Conservation (phyloP, 2,329 filamentous ascomycete genomes). For the Xylariaceae sp. region DNA sequence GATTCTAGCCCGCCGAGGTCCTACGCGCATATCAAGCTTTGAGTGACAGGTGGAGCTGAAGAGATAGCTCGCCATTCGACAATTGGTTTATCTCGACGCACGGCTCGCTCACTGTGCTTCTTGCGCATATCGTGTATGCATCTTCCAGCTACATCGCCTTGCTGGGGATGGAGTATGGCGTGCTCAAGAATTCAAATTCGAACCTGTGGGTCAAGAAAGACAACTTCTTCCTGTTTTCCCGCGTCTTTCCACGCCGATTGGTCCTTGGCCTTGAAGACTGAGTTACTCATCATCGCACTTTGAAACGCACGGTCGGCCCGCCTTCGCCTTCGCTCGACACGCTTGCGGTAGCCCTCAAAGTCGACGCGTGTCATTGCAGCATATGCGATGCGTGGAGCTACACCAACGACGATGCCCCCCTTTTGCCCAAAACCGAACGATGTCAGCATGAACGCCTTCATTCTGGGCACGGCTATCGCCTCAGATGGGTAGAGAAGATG, state of each 20-base stretch:
- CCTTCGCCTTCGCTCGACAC: conserved; percentile 9
- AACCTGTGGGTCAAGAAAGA: conserved; percentile 10
- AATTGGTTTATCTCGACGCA: neutral
- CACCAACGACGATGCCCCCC: conserved; percentile 92
- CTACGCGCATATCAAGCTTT: neutral
- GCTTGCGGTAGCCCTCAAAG: conserved; percentile 66
- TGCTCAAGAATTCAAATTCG: conserved; percentile 8
- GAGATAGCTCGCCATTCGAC: neutral
- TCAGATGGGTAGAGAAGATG: conserved; percentile 96
- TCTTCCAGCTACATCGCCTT: neutral
- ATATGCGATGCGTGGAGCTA: conserved; percentile 89
- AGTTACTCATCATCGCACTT: conserved; percentile 12
- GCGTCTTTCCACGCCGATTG: conserved; percentile 9
- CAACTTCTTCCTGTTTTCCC: neutral
- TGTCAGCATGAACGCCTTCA: conserved; percentile 98
- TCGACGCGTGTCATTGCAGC: conserved; percentile 78
- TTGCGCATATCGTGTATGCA: neutral
- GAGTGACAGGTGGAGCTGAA: neutral
- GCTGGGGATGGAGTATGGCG: neutral
- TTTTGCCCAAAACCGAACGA: conserved; percentile 99
- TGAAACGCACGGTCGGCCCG: conserved; percentile 10
- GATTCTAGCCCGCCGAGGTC: too few species aligned
- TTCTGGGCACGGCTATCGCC: conserved; percentile 89
- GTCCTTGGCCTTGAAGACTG: conserved; percentile 15
- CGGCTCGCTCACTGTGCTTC: neutral